Conservation (phyloP, 2,329 filamentous ascomycete genomes). For the Ceratocystis smalleyi region DNA sequence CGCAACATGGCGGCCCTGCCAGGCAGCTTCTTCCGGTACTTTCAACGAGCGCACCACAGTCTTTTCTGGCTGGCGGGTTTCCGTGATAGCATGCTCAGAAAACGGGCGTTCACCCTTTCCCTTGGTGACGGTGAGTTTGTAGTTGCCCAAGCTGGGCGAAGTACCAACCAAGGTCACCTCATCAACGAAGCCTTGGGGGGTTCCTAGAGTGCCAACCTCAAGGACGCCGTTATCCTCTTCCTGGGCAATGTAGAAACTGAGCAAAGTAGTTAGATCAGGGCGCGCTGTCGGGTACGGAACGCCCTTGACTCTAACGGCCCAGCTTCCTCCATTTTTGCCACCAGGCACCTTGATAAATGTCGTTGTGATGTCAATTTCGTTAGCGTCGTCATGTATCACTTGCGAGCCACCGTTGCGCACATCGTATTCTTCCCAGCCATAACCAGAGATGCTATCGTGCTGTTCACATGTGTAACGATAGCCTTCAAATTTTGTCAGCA, state of each 20-base stretch:
- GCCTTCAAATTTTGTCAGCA: not conserved
- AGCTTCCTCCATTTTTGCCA: conserved; percentile 71
- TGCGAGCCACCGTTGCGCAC: conserved; percentile 73
- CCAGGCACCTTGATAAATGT: conserved; percentile 88
- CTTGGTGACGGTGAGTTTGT: conserved; percentile 60
- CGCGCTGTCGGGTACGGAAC: conserved; percentile 55
- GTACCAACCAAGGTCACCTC: conserved; percentile 57
- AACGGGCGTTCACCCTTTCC: conserved; percentile 47
- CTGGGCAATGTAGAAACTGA: conserved; percentile 69
- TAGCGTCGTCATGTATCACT: conserved; percentile 77
- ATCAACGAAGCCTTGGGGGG: conserved; percentile 34
- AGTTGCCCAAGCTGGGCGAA: conserved; percentile 59
- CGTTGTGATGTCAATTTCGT: conserved; percentile 79
- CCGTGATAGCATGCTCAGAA: conserved; percentile 50
- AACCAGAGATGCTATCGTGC: conserved; percentile 81
- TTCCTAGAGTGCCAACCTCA: conserved; percentile 34
- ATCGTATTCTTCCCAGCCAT: conserved; percentile 97
- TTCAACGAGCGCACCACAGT: conserved; percentile 61
- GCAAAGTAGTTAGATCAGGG: conserved; percentile 52
- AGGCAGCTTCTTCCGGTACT: conserved; percentile 52
- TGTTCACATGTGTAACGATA: conserved; percentile 85
- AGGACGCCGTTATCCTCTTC: conserved; percentile 64
- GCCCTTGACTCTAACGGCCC: conserved; percentile 80
- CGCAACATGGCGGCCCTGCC: conserved; percentile 60
- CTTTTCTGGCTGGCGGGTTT: conserved; percentile 55